phyloP scores from a whole-genome alignment of 139 green algal genomes.

The Cymbomonas tetramitiformis region DNA sequence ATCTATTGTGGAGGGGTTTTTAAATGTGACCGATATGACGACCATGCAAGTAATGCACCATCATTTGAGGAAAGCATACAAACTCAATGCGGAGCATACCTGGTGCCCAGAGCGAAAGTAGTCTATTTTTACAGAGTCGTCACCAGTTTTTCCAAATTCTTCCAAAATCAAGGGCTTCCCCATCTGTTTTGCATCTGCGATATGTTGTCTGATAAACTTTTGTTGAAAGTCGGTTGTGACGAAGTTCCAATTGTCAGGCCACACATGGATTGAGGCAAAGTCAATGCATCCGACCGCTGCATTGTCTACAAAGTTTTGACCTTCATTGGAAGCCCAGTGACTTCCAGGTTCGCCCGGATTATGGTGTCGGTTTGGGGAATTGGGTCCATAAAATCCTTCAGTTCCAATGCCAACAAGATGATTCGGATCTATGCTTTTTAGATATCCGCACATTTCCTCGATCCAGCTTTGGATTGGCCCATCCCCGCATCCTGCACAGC shows the following conservation, averaged over 20 bases:
- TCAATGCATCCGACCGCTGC: constrained; percentile 3
- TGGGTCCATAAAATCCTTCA: constrained; percentile 8
- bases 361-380: neutral
- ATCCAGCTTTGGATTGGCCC: constrained; percentile 3
- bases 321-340: constrained; percentile 4
- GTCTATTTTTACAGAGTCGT: too few species aligned
- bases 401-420: constrained; percentile 8
- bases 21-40: too few species aligned
- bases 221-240: neutral
- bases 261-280: constrained; percentile 14
- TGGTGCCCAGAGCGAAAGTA: too few species aligned
- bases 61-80: too few species aligned
- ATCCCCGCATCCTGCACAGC: neutral
- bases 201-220: constrained; percentile 2
- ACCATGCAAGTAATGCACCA: too few species aligned
- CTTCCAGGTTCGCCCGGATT: neutral
- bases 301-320: constrained; percentile 12
- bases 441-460: neutral
- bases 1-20: too few species aligned
- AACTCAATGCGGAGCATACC: too few species aligned
- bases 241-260: constrained; percentile 17
- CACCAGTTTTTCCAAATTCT: constrained; percentile 12
- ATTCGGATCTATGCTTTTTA: constrained; percentile 16
- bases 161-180: constrained; percentile 9
- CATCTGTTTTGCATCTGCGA: neutral